Conservation (phyloP, 768 basidiomycete species). For the Leccinum ochraceum region DNA sequence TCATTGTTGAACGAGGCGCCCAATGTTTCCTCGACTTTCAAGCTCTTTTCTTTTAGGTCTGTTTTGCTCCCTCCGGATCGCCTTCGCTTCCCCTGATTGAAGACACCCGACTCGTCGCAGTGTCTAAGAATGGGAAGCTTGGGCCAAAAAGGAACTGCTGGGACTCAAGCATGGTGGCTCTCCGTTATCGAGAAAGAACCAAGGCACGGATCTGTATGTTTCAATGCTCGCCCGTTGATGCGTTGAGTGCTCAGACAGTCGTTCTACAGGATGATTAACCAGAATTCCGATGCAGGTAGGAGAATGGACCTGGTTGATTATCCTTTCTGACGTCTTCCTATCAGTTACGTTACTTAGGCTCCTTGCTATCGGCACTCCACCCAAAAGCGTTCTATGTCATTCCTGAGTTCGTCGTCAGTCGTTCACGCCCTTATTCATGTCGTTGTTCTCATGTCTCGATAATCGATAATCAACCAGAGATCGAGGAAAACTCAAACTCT, state of each 20-base stretch:
- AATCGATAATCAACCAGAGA: constrained; percentile 48
- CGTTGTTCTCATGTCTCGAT: neutral
- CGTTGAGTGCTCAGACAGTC: neutral
- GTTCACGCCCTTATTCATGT: neutral
- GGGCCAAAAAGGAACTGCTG: constrained; percentile 23
- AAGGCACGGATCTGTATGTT: constrained; percentile 55
- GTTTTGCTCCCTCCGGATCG: constrained; percentile 15
- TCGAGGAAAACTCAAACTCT: neutral
- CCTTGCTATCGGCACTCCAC: constrained; percentile 83
- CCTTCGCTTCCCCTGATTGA: constrained; percentile 19
- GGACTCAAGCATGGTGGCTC: constrained; percentile 47
- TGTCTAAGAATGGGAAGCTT: constrained; percentile 46
- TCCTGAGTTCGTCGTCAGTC: constrained; percentile 75
- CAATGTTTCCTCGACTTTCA: constrained; percentile 19
- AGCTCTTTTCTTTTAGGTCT: constrained; percentile 11
- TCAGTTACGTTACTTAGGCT: constrained; percentile 62
- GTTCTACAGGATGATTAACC: constrained; percentile 56
- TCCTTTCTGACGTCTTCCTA: constrained; percentile 4
- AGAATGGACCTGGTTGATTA: constrained; percentile 19
- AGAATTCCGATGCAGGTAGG: constrained; percentile 64
- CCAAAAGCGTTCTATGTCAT: constrained; percentile 77
- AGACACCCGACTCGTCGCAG: constrained; percentile 14
- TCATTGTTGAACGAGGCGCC: neutral
- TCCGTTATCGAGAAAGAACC: constrained; percentile 38
- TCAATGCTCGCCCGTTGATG: constrained; percentile 16